Base-by-base conservation (phyloP, 2,329 filamentous ascomycete species). In the Microsporum audouinii region DNA sequence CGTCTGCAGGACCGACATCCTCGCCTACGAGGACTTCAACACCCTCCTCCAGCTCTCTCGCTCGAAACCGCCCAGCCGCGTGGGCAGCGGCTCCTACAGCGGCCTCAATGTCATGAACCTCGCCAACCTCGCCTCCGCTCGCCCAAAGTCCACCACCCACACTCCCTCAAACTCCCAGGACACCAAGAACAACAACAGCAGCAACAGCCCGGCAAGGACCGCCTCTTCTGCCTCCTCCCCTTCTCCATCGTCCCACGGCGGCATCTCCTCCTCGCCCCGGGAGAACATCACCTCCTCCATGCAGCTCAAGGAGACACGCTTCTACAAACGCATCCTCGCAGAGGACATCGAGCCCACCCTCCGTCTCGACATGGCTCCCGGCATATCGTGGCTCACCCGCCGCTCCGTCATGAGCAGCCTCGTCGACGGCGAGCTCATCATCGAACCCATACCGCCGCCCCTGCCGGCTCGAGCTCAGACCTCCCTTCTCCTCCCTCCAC, bases 331-430 rank as follows among this genome's bases (percentile, higher is more conserved):
- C 55, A 86, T 86, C 4, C 75, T 97, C 31, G 81, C 84, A 23
- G 94, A 99, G 72, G 94, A 99, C 70, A 89, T 99, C 61, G 94
- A 99, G 71, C 94, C 94, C 0, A 96, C 94, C 0, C 78, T 99
- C 7, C 86, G 94, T 47, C 82, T 99, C 2, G 94, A 99, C 72
- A 82, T 85, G 1, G 91, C 94, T 0, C 94, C 94, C 0, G 89
- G 91, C 0, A 82, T 99, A 33, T 96, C 91, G 0, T 99, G 94
- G 90, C 82, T 99, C 55, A 91, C 89, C 57, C 87, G 92, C 53
- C 86, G 94, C 61, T 88, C 87, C 4, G 91, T 97, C 3, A 75
- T 96, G 41, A 87, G 82, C 63, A 86, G 90, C 59, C 88, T 99
- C 66, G 88, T 87, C 23, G 88, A 95, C 41, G 92, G 92, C 8